Evolutionary conservation across 257 asterid species (phyloP), one percentile per base, ranked within the genome.

Genomic region (Fraxinus anomala): DNA sequence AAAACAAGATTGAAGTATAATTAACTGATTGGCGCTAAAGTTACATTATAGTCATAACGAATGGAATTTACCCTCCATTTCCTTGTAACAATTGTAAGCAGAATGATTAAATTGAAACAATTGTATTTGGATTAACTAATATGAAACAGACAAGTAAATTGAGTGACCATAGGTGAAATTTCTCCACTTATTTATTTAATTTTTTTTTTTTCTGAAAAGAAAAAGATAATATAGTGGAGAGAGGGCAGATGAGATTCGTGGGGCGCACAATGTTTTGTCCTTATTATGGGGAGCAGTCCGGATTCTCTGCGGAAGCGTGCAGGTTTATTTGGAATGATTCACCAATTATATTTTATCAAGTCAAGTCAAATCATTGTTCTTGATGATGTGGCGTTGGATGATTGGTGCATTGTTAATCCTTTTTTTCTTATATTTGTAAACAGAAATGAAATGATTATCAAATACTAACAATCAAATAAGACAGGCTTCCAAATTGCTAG

Each of bases 231-330:
- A 21, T 6, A 59, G 23, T 19, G 7, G 23, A 37, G 33, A 76
- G 31, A 5, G 1, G 26, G 83, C 28, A 70, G 83, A 78, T 82
- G 80, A 72, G 85, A 80, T 85, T 78, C 72, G 74, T 78, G 87
- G 87, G 85, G 83, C 67, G 85, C 85, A 76, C 77, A 83, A 59
- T 44, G 59, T 68, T 7, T 19, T 9, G 28, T 31, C 23, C 24
- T 47, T 23, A 31, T 36, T 17, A 11, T 12, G 34, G 13, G 31
- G 61, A 23, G 40, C 61, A 47, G 24, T 59, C 28, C 13, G 21
- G 10, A 7, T 68, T 21, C 42, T 11, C 73, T 76, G 30, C 16
- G 79, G 63, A 9, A 63, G 61, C 2, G 24, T 47, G 34, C 68
- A 73, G 65, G 40, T 4, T 63, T n/a, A 65, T n/a, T 6, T 30